These are phyloP conservation scores for Rhizopogon vesiculosus DNA, from an alignment of 768 basidiomycete genomes.

Conservation along the genomic window DNA sequence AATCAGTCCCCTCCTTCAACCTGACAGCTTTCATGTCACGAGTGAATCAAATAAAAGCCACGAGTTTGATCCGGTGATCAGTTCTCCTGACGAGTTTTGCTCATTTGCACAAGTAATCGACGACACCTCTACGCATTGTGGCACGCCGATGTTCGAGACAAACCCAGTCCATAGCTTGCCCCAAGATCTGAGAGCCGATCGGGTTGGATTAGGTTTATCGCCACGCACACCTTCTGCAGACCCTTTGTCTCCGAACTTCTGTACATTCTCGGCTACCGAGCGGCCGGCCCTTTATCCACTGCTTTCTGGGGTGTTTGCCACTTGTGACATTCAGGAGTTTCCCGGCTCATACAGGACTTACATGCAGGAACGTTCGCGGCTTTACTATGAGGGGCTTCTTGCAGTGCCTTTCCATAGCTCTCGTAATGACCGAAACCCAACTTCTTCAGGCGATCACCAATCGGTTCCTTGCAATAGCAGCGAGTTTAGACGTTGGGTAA, in stretches of 20 bases:
- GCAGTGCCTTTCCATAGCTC: constrained; percentile 12
- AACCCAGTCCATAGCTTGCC: not conserved
- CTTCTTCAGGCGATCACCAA: constrained; percentile 2
- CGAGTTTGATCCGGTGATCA: constrained; percentile 14
- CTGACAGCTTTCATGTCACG: not conserved
- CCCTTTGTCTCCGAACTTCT: not conserved
- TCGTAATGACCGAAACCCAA: constrained; percentile 1
- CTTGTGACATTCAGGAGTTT: constrained; percentile 42
- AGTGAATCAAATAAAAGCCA: constrained; percentile 3
- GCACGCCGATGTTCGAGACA: constrained; percentile 19
- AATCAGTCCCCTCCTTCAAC: constrained; percentile 24
- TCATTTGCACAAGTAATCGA: constrained; percentile 24
- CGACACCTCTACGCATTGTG: constrained; percentile 22
- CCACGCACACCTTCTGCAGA: not conserved
- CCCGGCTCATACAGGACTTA: constrained; percentile 47
- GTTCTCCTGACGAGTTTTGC: constrained; percentile 20
- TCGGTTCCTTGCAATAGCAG: constrained; percentile 2
- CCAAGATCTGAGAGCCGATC: not conserved
- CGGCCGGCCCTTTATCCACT: constrained; percentile 48
- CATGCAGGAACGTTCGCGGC: constrained; percentile 44
- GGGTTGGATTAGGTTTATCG: constrained; percentile 1
- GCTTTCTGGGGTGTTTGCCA: constrained; percentile 44
- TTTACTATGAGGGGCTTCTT: constrained; percentile 42
- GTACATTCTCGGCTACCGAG: constrained; percentile 36
- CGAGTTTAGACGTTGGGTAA: constrained; percentile 6